Evolutionary conservation across 2,329 filamentous ascomycete genomes (phyloP), one percentile per base, ranked within the genome.

Genomic region (Neonectria punicea): DNA sequence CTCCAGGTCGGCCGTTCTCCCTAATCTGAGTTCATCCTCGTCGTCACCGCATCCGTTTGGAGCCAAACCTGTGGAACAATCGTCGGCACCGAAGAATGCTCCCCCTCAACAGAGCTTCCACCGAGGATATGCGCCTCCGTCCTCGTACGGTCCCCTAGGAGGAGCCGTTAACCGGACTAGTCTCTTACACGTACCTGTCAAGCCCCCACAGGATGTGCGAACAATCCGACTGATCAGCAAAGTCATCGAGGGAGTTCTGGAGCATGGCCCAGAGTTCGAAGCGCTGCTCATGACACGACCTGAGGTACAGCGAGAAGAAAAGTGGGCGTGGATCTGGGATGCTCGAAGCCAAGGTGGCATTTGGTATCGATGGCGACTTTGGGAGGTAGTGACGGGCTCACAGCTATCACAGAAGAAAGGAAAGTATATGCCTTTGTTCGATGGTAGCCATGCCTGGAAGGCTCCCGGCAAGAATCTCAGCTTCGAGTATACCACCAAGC

Each of bases 321-420:
- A 91, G 70, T 98, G 95, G 90, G 92, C 94, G 0, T 99, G 94
- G 92, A 84, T 99, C 5, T 99, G 93, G 90, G 92, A 98, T 77
- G 87, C 94, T 20, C 87, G 90, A 69, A 94, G 90, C 74, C 84
- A 86, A 67, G 94, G 89, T 28, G 95, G 92, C 16, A 87, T 97
- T 16, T 99, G 94, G 87, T 98, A 98, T 78, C 90, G 96, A 47
- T 98, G 93, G 92, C 89, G 93, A 49, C 76, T 98, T 49, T 98
- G 94, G 92, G 90, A 96, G 72, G 86, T 95, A 9, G 83, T 95
- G n/a, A 94, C 92, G 1, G 90, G 90, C 5, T 84, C 85, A 1
- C 82, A 85, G 46, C 75, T 81, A 4, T 80, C 78, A 16, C 76
- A 77, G 14, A 80, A 81, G 4, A 82, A 84, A 69, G 82, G 81